These are phyloP conservation scores for Blastobotrys americana DNA, from an alignment of 805 yeast genomes.

Conservation along the genomic window DNA sequence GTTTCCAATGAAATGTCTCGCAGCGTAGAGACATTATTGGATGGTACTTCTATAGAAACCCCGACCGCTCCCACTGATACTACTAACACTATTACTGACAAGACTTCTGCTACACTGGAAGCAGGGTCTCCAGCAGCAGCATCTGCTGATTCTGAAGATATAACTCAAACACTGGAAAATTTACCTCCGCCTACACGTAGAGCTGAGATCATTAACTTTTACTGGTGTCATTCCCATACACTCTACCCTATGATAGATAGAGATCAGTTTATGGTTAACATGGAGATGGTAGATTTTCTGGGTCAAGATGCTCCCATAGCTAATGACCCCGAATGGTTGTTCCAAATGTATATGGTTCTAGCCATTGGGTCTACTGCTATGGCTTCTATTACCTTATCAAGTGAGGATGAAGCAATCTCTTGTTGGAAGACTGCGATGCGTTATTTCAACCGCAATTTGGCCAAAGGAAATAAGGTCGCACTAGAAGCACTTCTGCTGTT, in stretches of 20 bases:
- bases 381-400: constrained; percentile 21
- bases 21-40: not conserved
- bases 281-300: constrained; percentile 2
- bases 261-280: constrained; percentile 10
- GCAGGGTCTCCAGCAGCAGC: not conserved
- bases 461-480: constrained; percentile 36
- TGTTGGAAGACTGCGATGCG: constrained; percentile 39
- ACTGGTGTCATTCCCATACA: constrained; percentile 21
- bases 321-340: constrained; percentile 25
- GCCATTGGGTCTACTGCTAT: constrained; percentile 50
- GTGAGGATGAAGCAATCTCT: constrained; percentile 30
- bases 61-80: not conserved
- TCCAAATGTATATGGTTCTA: constrained; percentile 46
- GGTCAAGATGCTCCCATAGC: not conserved
- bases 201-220: constrained; percentile 14
- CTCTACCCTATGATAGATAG: constrained; percentile 16
- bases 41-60: not conserved
- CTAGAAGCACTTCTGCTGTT: constrained; percentile 38
- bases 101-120: too few relatives aligned
- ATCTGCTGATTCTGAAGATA: not conserved
- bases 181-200: constrained; percentile 13
- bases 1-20: not conserved
- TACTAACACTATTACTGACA: not conserved
- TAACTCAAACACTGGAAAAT: not conserved
- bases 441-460: constrained; percentile 34